Evolutionary conservation across 176 grass and related monocot genomes (phyloP).

Genomic region (barley (Hordeum vulgare)): DNA sequence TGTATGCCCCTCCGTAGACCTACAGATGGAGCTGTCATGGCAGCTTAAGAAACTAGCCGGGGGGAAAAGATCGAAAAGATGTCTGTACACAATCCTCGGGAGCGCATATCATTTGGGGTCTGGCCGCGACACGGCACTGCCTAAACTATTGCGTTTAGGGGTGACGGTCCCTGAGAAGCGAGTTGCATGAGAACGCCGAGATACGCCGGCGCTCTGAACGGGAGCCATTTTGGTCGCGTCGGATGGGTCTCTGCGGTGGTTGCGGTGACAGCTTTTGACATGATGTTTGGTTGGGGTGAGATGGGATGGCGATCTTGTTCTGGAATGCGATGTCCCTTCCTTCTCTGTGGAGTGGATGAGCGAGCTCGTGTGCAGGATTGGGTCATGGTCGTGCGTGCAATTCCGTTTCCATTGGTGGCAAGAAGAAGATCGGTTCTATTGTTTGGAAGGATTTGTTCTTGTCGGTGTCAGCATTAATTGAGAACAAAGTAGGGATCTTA

Average conservation of each 20-base stretch:
- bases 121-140: neutral
- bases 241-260: neutral
- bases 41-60: slow-evolving; percentile 29
- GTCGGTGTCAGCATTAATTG: slow-evolving; percentile 5
- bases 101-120: neutral
- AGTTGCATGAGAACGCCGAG: neutral
- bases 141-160: neutral
- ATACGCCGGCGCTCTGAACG: neutral
- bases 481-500: neutral
- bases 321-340: neutral
- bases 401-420: neutral
- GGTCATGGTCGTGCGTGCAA: neutral
- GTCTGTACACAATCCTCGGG: slow-evolving; percentile 20
- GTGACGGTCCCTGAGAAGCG: neutral
- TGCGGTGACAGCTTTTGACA: neutral
- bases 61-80: too few relatives aligned
- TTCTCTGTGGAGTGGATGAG: neutral
- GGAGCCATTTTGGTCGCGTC: neutral
- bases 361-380: neutral
- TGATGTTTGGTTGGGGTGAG: too few relatives aligned
- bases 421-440: slow-evolving; percentile 13
- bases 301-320: neutral
- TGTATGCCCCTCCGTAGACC: slow-evolving; percentile 8
- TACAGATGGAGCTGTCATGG: slow-evolving; percentile 32
- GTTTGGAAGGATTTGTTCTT: slow-evolving; percentile 1